phyloP scores from a whole-genome alignment of 1,284 basidiomycete genomes.

The Somion occarium region DNA sequence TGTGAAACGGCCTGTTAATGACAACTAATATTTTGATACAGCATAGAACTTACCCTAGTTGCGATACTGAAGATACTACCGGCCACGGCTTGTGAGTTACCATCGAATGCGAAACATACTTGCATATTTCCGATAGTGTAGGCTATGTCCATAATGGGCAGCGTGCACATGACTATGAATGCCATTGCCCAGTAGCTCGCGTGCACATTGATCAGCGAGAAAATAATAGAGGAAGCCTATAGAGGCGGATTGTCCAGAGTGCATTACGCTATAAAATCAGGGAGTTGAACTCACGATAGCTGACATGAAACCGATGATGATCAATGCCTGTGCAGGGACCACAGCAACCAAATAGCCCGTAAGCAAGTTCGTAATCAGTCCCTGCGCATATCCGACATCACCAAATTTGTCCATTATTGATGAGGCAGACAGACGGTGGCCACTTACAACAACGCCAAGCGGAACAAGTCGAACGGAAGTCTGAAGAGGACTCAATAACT shows the following conservation, averaged over 20 bases:
- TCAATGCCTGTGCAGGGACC: conserved; percentile 25
- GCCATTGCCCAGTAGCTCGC: conserved; percentile 29
- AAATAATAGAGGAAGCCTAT: conserved; percentile 28
- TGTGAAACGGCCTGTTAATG: conserved; percentile 10
- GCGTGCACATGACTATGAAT: conserved; percentile 26
- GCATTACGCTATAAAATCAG: background rate
- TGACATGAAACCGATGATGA: conserved; percentile 24
- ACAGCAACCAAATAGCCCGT: conserved; percentile 25
- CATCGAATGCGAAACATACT: conserved; percentile 27
- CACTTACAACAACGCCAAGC: conserved; percentile 22
- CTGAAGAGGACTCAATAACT: conserved; percentile 25
- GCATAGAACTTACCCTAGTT: conserved; percentile 22
- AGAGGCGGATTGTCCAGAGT: background rate
- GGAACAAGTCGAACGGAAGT: conserved; percentile 30
- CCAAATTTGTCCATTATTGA: background rate
- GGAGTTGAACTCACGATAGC: conserved; percentile 21
- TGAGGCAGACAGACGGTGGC: background rate
- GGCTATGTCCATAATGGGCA: conserved; percentile 25
- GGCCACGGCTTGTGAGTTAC: conserved; percentile 32
- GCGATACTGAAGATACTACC: conserved; percentile 35
- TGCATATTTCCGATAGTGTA: conserved; percentile 33
- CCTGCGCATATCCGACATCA: conserved; percentile 12
- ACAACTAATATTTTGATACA: background rate
- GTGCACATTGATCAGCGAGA: conserved; percentile 27
- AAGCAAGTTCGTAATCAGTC: conserved; percentile 24